Conservation (phyloP, 768 basidiomycete species). For the Calocybe cyanea region DNA sequence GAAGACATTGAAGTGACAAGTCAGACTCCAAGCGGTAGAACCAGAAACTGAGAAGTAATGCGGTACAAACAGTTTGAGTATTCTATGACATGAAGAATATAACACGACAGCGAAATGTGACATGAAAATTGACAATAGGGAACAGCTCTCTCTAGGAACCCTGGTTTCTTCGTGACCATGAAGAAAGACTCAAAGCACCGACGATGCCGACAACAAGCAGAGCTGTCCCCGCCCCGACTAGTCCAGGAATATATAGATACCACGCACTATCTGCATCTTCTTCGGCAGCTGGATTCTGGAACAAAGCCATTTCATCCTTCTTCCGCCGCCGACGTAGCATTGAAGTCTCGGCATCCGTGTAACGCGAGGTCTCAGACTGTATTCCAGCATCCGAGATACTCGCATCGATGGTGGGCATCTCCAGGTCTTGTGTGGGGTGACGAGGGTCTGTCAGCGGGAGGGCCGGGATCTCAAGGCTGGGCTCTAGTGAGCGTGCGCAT, state of each 20-base stretch:
- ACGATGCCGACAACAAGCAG: conserved; percentile 75
- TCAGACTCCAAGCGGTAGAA: too few relatives aligned
- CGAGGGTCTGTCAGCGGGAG: conserved; percentile 43
- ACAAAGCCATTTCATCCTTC: conserved; percentile 50
- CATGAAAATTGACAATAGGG: too few relatives aligned
- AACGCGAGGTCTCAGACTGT: conserved; percentile 30
- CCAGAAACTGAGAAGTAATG: too few relatives aligned
- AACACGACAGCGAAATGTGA: conserved; percentile 7
- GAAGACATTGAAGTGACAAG: too few relatives aligned
- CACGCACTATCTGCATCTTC: conserved; percentile 69
- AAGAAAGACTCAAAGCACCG: conserved; percentile 73
- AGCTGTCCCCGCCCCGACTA: conserved; percentile 84
- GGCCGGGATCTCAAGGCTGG: conserved; percentile 65
- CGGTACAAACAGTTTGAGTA: neutral
- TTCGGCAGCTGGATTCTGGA: conserved; percentile 40
- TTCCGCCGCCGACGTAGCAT: conserved; percentile 46
- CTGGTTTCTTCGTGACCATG: conserved; percentile 64
- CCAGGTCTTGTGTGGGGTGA: conserved; percentile 38
- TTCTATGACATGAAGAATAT: conserved; percentile 4
- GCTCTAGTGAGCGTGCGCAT: conserved; percentile 56
- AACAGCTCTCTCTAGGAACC: conserved; percentile 14
- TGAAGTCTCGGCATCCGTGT: conserved; percentile 33
- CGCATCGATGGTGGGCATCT: conserved; percentile 68
- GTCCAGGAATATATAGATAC: conserved; percentile 75
- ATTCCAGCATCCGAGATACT: conserved; percentile 33